Conservation (phyloP, 164 flowering plant species). For the Nelumbo lutea region DNA sequence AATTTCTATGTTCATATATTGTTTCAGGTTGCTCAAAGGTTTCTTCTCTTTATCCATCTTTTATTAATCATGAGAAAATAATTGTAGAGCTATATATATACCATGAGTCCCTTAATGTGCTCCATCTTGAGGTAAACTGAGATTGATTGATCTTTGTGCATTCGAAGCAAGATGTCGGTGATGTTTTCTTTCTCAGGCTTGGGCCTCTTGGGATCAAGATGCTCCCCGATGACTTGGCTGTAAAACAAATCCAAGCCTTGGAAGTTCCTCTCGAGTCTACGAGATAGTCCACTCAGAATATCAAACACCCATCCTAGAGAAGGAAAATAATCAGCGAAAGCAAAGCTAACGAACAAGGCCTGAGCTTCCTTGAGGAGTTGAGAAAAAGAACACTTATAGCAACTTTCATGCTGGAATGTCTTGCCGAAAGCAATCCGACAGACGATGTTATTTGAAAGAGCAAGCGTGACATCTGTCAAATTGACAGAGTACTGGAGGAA, state of each 20-base stretch:
- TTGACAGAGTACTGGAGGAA: no score
- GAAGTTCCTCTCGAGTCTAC: no score
- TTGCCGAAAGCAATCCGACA: not conserved
- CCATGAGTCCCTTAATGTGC: slow-evolving; percentile 25
- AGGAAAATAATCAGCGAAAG: not conserved
- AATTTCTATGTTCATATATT: no score
- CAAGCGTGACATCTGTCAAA: no score
- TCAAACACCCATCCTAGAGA: slow-evolving; percentile 11
- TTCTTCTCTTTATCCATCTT: no score
- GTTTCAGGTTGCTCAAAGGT: no score
- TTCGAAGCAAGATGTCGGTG: no score
- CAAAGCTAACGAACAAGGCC: slow-evolving; percentile 10
- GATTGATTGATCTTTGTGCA: not conserved
- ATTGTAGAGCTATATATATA: no score
- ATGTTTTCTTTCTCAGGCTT: slow-evolving; percentile 7
- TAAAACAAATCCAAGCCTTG: not conserved
- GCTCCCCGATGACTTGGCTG: no score
- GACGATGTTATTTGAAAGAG: not conserved
- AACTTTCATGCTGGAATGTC: no score
- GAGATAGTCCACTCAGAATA: slow-evolving; percentile 6
- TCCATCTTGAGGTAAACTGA: slow-evolving; percentile 15
- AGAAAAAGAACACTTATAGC: slow-evolving; percentile 1
- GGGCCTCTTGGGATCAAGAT: slow-evolving; percentile 1
- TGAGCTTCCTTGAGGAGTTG: slow-evolving; percentile 5
- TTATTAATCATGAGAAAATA: no score